Evolutionary conservation across 257 asterid species (phyloP).

Genomic region (Nyctanthes arbortristis): DNA sequence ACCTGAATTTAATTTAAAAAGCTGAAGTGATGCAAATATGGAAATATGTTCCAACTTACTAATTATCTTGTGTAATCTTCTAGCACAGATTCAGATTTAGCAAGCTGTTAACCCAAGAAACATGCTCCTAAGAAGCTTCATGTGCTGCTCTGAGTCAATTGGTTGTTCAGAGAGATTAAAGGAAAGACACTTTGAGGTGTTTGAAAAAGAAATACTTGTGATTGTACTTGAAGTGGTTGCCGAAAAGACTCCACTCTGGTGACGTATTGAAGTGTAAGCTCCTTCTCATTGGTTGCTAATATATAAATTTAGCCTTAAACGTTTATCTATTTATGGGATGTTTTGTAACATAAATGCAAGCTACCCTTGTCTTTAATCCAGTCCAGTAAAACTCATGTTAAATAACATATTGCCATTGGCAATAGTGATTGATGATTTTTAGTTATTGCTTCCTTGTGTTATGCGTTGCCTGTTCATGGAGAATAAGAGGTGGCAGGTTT

Average conservation of each 20-base stretch:
- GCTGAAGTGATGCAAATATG: background rate
- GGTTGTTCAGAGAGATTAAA: constrained; percentile 26
- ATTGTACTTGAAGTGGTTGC: constrained; percentile 16
- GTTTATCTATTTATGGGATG: constrained; percentile 24
- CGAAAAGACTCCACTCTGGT: constrained; percentile 24
- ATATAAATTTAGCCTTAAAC: constrained; percentile 22
- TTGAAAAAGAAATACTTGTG: constrained; percentile 16
- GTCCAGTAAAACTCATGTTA: background rate
- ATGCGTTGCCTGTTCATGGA: background rate
- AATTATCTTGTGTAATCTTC: constrained; percentile 15
- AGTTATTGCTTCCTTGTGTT: background rate
- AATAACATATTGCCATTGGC: background rate
- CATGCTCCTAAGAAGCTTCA: constrained; percentile 28
- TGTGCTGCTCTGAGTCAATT: constrained; percentile 22
- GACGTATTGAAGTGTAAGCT: constrained; percentile 22
- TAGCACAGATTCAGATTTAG: constrained; percentile 20
- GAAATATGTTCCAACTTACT: background rate
- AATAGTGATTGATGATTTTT: background rate
- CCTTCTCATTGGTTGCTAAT: constrained; percentile 29
- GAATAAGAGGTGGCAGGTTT: background rate
- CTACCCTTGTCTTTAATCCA: background rate
- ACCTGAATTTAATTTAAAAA: background rate
- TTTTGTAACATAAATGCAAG: constrained; percentile 21
- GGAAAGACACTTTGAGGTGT: constrained; percentile 25
- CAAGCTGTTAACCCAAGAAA: constrained; percentile 14